A percentile compares a stretch with the other conserved stretches of the same genome.
These are phyloP conservation scores for Agmasoma carcini DNA, from an alignment of 371 early-diverging fungal genomes.

Conservation along the genomic window DNA sequence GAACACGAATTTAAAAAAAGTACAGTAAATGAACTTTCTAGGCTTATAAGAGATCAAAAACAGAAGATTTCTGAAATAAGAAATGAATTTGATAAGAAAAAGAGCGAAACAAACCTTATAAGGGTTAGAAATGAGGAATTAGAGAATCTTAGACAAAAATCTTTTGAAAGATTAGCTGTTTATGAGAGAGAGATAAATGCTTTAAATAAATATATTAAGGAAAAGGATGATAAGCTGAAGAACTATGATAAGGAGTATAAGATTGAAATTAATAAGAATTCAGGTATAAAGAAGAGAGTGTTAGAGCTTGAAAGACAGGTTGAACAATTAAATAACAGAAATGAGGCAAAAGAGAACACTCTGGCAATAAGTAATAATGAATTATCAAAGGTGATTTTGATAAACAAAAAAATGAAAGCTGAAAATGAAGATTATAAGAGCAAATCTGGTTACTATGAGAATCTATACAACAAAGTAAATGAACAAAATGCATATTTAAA, in stretches of 20 bases:
- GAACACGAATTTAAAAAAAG: constrained; percentile 4
- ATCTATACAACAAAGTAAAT: constrained; percentile 38
- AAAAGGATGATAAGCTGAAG: constrained; percentile 32
- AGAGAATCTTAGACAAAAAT: constrained; percentile 14
- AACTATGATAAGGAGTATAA: constrained; percentile 9
- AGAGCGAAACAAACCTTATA: background rate
- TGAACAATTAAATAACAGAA: constrained; percentile 18
- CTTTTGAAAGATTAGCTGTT: constrained; percentile 20
- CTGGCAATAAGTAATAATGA: constrained; percentile 45
- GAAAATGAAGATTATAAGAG: constrained; percentile 27
- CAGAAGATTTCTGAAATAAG: constrained; percentile 8
- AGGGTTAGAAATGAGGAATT: constrained; percentile 15
- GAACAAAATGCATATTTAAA: constrained; percentile 46
- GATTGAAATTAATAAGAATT: constrained; percentile 10
- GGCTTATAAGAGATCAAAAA: constrained; percentile 44
- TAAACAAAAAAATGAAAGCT: constrained; percentile 23
- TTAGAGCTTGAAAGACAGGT: constrained; percentile 16
- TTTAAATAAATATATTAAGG: constrained; percentile 26
- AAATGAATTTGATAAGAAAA: background rate
- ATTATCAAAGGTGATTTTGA: constrained; percentile 26
- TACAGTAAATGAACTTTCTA: constrained; percentile 21
- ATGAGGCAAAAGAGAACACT: constrained; percentile 37
- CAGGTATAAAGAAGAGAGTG: constrained; percentile 9
- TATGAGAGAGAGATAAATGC: constrained; percentile 37
- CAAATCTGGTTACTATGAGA: constrained; percentile 40